Percentiles rank a stretch among this genome's conserved stretches.
Evolutionary conservation across 148 eudicot genomes (phyloP).

Genomic region (Chenopodium berlandieri): DNA sequence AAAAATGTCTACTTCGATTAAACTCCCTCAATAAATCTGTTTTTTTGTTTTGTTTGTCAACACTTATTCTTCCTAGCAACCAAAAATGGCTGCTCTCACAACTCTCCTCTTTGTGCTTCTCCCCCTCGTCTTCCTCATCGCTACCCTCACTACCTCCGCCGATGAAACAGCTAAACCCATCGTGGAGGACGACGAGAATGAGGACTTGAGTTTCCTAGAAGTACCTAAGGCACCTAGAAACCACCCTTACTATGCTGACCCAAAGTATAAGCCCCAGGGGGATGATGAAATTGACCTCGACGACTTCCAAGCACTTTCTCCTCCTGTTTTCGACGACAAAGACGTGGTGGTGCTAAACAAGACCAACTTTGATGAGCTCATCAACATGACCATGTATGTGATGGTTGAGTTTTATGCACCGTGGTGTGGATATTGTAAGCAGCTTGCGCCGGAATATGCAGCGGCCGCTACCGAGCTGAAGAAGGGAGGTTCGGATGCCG

Average conservation of each 20-base stretch:
- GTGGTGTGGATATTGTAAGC: constrained; percentile 88
- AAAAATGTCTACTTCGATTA: background rate
- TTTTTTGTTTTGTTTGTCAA: background rate
- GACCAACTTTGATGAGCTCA: constrained; percentile 46
- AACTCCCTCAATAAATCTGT: background rate
- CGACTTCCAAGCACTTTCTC: constrained; percentile 15
- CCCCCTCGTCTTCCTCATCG: constrained; percentile 25
- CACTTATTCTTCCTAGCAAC: background rate
- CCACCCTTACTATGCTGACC: constrained; percentile 36
- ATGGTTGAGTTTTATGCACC: constrained; percentile 96
- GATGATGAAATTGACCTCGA: constrained; percentile 39
- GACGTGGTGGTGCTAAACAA: constrained; percentile 63
- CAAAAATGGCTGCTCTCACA: constrained; percentile 12
- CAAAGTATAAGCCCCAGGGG: constrained; percentile 14
- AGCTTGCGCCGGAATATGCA: constrained; percentile 82
- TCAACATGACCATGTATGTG: constrained; percentile 45
- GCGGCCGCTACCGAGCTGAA: constrained; percentile 77
- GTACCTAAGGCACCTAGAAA: constrained; percentile 28
- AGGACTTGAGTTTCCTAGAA: constrained; percentile 63
- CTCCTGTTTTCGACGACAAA: constrained; percentile 52
- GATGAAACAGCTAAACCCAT: background rate
- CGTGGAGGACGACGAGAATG: constrained; percentile 38
- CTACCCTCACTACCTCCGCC: constrained; percentile 16
- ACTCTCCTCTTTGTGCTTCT: constrained; percentile 7
- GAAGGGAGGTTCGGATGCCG: constrained; percentile 42